Percentiles rank a stretch among this genome's conserved stretches.
Evolutionary conservation across 768 basidiomycete species (phyloP).

Genomic region (Phylloporus sp.): DNA sequence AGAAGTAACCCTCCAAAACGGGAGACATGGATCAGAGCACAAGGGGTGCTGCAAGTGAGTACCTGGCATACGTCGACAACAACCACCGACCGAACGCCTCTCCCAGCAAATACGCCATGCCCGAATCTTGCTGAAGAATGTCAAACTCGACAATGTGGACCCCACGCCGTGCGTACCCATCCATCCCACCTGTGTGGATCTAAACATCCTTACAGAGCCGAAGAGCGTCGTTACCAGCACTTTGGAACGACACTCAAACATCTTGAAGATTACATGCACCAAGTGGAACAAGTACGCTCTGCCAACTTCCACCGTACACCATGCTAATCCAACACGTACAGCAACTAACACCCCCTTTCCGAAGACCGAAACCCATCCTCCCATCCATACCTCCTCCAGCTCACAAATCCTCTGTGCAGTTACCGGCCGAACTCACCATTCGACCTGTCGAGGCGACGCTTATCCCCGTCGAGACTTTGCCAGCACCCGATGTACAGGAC

Average conservation of each 20-base stretch:
- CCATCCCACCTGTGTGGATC: neutral
- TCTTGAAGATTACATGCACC: slow-evolving; percentile 49
- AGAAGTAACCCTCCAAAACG: slow-evolving; percentile 22
- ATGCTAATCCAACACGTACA: slow-evolving; percentile 17
- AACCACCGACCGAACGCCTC: neutral
- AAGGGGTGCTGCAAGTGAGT: slow-evolving; percentile 52
- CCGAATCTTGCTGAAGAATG: slow-evolving; percentile 51
- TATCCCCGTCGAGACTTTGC: slow-evolving; percentile 22
- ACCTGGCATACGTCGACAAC: neutral
- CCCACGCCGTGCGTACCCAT: slow-evolving; percentile 37
- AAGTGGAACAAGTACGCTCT: slow-evolving; percentile 47
- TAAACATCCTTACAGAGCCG: slow-evolving; percentile 32
- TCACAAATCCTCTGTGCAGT: slow-evolving; percentile 5
- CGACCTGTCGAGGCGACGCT: slow-evolving; percentile 19
- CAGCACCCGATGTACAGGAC: slow-evolving; percentile 21
- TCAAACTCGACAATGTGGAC: slow-evolving; percentile 48
- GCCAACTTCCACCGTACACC: neutral
- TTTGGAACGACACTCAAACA: slow-evolving; percentile 49
- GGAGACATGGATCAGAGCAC: slow-evolving; percentile 52
- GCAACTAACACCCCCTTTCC: slow-evolving; percentile 40
- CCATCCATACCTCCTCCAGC: slow-evolving; percentile 47
- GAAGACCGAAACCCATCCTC: slow-evolving; percentile 48
- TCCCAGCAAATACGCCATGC: slow-evolving; percentile 53
- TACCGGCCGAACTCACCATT: neutral
- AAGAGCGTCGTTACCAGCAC: slow-evolving; percentile 42